Conservation (phyloP, 495 filamentous ascomycete species). For the Cercophora newfieldiana region DNA sequence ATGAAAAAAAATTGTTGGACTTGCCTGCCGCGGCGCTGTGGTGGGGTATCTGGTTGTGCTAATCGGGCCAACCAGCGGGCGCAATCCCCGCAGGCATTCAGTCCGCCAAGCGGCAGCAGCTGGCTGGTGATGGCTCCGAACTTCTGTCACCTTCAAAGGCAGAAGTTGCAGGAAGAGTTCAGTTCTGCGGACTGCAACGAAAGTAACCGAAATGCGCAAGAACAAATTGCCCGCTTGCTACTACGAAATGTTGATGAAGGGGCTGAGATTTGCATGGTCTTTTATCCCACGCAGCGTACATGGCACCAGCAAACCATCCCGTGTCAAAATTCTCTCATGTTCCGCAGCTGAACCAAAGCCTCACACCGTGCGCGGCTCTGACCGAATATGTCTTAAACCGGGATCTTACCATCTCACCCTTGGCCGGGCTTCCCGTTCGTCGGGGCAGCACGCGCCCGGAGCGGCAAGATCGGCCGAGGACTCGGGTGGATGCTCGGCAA, state of each 20-base stretch:
- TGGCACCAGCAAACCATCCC: too few relatives aligned
- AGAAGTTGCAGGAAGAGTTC: background rate
- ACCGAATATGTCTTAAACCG: too few relatives aligned
- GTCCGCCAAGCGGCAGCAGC: background rate
- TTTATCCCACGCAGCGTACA: too few relatives aligned
- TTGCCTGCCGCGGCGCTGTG: slow-evolving; percentile 6
- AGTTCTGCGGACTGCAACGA: too few relatives aligned
- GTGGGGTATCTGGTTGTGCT: background rate
- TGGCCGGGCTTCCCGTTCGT: background rate
- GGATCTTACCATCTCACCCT: too few relatives aligned
- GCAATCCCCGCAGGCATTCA: background rate
- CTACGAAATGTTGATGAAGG: too few relatives aligned
- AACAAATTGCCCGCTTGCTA: too few relatives aligned
- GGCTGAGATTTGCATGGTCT: too few relatives aligned
- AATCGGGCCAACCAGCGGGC: background rate
- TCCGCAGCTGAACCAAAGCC: too few relatives aligned
- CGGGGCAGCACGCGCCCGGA: background rate
- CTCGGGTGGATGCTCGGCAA: background rate
- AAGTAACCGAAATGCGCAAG: too few relatives aligned
- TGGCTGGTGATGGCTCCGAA: background rate
- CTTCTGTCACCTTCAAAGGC: background rate
- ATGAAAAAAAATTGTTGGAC: slow-evolving; percentile 16
- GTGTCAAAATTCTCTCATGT: too few relatives aligned
- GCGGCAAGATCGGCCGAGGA: background rate
- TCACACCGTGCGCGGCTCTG: too few relatives aligned